Evolutionary conservation across 495 filamentous ascomycete genomes (phyloP).

Genomic region (Neurospora terricola): DNA sequence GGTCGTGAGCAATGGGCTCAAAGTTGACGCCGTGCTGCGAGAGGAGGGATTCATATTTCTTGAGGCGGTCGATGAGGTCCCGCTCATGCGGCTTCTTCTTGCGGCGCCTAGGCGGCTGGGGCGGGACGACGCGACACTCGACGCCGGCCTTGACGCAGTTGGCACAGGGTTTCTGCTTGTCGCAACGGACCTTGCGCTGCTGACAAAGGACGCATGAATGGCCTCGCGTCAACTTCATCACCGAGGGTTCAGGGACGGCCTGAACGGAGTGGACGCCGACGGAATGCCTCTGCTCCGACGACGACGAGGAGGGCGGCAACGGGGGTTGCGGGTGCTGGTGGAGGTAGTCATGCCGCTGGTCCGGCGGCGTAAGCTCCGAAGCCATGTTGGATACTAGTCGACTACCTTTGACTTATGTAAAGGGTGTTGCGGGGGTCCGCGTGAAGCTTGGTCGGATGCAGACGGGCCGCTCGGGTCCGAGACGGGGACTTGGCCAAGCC

Average conservation of each 20-base stretch:
- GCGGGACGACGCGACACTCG: constrained; percentile 51
- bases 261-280: background rate
- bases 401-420: background rate
- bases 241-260: constrained; percentile 22
- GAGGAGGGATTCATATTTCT: constrained; percentile 45
- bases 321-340: background rate
- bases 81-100: constrained; percentile 46
- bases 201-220: constrained; percentile 58
- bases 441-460: constrained; percentile 2
- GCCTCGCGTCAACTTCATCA: constrained; percentile 41
- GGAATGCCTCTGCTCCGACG: constrained; percentile 19
- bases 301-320: constrained; percentile 16
- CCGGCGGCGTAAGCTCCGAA: constrained; percentile 18
- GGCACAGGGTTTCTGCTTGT: constrained; percentile 53
- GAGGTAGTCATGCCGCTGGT: constrained; percentile 12
- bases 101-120: constrained; percentile 46
- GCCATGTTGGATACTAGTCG: constrained; percentile 11
- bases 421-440: background rate
- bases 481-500: background rate
- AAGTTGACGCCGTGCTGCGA: constrained; percentile 41
- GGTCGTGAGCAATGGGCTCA: constrained; percentile 31
- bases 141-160: constrained; percentile 53
- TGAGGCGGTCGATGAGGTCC: constrained; percentile 41
- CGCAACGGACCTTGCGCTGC: constrained; percentile 58
- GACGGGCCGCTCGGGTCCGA: constrained; percentile 17